These are phyloP conservation scores for Penicillium sp. DNA, from an alignment of 2,329 filamentous ascomycete species.

Conservation along the genomic window DNA sequence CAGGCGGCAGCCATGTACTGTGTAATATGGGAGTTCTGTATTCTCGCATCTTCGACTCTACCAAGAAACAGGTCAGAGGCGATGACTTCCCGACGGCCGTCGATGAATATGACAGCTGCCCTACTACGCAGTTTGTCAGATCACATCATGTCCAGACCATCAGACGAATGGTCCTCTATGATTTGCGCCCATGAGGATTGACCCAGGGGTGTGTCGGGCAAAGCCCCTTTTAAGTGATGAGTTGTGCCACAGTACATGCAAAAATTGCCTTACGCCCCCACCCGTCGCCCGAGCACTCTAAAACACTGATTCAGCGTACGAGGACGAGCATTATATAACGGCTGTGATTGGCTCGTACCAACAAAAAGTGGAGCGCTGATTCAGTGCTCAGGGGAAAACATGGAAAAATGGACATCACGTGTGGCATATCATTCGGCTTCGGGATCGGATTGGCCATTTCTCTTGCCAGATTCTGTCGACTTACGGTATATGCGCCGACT, in stretches of 20 bases:
- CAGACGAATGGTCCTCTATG: no score
- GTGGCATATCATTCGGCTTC: not conserved
- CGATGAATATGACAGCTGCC: no score
- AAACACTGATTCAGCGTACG: conserved; percentile 5
- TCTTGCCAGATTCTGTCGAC: not conserved
- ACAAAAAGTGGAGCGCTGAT: not conserved
- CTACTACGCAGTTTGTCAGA: not conserved
- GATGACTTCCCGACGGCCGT: no score
- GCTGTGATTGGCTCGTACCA: accelerated
- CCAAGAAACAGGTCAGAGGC: no score
- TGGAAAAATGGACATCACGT: not conserved
- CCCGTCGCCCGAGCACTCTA: not conserved
- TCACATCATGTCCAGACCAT: not conserved
- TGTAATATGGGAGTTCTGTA: no score
- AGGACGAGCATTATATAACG: accelerated
- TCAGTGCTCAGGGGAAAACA: not conserved
- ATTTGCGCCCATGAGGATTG: no score
- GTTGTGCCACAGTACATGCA: not conserved
- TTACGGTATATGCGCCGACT: not conserved
- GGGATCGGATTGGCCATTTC: not conserved
- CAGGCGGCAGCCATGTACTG: no score
- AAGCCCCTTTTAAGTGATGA: not conserved
- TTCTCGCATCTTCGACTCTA: not conserved
- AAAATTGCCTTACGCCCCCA: not conserved
- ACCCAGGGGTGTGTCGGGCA: not conserved